These are phyloP conservation scores for Pinus tabuliformis DNA, from an alignment of 75 land plant species.

Conservation along the genomic window DNA sequence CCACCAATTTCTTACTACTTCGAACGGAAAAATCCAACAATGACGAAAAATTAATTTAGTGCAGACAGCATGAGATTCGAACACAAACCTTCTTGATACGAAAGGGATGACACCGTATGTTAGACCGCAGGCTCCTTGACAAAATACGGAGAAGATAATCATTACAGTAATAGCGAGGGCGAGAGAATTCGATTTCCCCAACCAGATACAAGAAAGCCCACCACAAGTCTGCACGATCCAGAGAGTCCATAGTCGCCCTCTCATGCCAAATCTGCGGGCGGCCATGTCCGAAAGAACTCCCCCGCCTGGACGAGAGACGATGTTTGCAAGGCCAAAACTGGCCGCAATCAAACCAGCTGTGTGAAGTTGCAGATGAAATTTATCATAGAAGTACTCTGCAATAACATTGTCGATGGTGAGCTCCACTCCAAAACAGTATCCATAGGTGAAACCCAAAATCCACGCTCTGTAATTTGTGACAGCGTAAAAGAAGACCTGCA, in stretches of 20 bases:
- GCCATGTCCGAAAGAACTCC: constrained; percentile 52
- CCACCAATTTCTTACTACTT: neutral
- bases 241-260: constrained; percentile 74
- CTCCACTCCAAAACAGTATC: constrained; percentile 77
- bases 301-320: constrained; percentile 68
- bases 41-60: neutral
- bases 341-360: constrained; percentile 71
- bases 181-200: constrained; percentile 45
- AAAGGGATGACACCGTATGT: constrained; percentile 85
- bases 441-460: constrained; percentile 66
- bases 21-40: no score
- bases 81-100: constrained; percentile 51
- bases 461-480: constrained; percentile 71
- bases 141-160: constrained; percentile 75
- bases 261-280: constrained; percentile 57
- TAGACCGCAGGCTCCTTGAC: constrained; percentile 79
- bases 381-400: constrained; percentile 73
- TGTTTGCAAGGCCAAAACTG: constrained; percentile 63
- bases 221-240: constrained; percentile 80
- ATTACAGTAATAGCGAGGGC: constrained; percentile 47
- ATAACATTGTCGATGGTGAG: constrained; percentile 62
- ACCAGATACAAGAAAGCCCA: constrained; percentile 61
- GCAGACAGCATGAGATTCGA: neutral
- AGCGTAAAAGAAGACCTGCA: constrained; percentile 57
- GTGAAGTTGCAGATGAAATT: constrained; percentile 62